Conservation (phyloP, 1,139 yeast genomes). For the Suhomyces chickasaworum region DNA sequence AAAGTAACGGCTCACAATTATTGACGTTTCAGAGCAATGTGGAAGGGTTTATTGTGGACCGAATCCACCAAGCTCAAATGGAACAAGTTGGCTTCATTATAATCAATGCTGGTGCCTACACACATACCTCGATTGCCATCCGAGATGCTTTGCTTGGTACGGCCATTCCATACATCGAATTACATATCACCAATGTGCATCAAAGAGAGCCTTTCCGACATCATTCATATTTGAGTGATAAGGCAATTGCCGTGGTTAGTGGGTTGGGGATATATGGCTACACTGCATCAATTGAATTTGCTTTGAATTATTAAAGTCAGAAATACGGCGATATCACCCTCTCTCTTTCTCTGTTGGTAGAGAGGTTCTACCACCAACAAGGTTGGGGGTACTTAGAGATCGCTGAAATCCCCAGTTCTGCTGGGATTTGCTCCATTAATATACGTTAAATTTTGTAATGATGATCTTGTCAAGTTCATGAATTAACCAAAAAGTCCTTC, state of each 20-base stretch:
- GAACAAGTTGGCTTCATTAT: constrained; percentile 43
- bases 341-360: too few species aligned
- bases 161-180: constrained; percentile 49
- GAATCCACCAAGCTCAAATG: constrained; percentile 29
- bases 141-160: constrained; percentile 52
- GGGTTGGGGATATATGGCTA: constrained; percentile 54
- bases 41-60: constrained; percentile 51
- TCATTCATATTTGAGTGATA: constrained; percentile 49
- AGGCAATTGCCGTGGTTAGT: constrained; percentile 43
- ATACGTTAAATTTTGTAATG: neutral
- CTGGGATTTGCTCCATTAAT: too few species aligned
- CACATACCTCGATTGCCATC: constrained; percentile 52
- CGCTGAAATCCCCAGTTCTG: too few species aligned
- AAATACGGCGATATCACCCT: too few species aligned
- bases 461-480: neutral
- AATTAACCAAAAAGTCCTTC: constrained; percentile 69
- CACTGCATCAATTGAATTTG: constrained; percentile 51
- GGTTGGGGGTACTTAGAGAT: too few species aligned
- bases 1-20: constrained; percentile 33
- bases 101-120: constrained; percentile 54
- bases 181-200: constrained; percentile 53
- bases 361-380: too few species aligned
- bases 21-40: constrained; percentile 43
- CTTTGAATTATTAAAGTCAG: constrained; percentile 39
- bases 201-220: constrained; percentile 54